These are phyloP conservation scores for Pseudocercospora eumusae DNA, from an alignment of 2,329 filamentous ascomycete species.

Conservation along the genomic window DNA sequence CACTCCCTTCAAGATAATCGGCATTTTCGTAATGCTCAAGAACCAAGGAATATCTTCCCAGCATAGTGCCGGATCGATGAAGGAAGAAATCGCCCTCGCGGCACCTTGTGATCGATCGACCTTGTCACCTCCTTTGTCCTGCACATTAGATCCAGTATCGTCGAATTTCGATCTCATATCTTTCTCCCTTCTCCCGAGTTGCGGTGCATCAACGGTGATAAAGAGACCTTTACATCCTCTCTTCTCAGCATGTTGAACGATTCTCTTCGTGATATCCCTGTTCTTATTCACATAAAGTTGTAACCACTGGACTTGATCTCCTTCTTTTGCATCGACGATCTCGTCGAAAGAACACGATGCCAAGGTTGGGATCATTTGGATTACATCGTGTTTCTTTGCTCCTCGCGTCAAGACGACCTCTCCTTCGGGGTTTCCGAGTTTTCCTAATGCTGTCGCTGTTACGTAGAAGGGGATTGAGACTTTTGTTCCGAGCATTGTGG, in stretches of 20 bases:
- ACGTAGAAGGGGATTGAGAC: slow-evolving; percentile 90
- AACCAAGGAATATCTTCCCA: slow-evolving; percentile 94
- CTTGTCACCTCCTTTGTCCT: slow-evolving; percentile 63
- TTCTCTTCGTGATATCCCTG: slow-evolving; percentile 82
- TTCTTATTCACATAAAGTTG: slow-evolving; percentile 90
- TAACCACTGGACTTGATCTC: slow-evolving; percentile 89
- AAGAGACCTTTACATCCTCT: slow-evolving; percentile 94
- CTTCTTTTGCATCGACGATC: slow-evolving; percentile 80
- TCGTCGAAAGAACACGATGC: slow-evolving; percentile 98
- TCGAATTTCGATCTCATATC: slow-evolving; percentile 84
- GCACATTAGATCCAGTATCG: slow-evolving; percentile 80
- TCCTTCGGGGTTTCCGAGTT: slow-evolving; percentile 89
- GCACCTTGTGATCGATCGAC: slow-evolving; percentile 91
- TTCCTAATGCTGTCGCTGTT: slow-evolving; percentile 91
- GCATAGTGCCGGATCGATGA: slow-evolving; percentile 90
- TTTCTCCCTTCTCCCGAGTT: slow-evolving; percentile 92
- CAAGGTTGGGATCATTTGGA: slow-evolving; percentile 98
- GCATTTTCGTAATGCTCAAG: slow-evolving; percentile 75
- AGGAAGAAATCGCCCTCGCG: slow-evolving; percentile 89
- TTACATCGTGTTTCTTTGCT: slow-evolving; percentile 79
- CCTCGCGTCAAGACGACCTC: slow-evolving; percentile 88
- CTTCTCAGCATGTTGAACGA: slow-evolving; percentile 86
- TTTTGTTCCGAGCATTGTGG: slow-evolving; percentile 90
- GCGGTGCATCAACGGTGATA: slow-evolving; percentile 96
- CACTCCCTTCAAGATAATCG: slow-evolving; percentile 93